Percentiles rank a stretch among this genome's conserved stretches.
These are phyloP conservation scores for Scheffersomyces titani DNA, from an alignment of 1,139 yeast species.

Conservation along the genomic window DNA sequence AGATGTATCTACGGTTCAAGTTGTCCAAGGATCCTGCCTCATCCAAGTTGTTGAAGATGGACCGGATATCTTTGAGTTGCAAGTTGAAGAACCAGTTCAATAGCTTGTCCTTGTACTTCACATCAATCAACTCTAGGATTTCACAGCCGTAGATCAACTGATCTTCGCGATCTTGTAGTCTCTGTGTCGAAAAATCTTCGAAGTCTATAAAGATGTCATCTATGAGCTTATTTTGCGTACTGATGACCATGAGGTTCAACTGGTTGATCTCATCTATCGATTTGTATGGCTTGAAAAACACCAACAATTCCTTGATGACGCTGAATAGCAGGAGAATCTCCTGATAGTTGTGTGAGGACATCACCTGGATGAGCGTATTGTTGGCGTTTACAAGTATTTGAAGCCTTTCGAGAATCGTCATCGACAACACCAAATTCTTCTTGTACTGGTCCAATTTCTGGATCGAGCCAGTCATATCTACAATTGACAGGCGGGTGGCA, in stretches of 20 bases:
- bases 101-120: constrained; percentile 60
- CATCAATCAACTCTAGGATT: constrained; percentile 68
- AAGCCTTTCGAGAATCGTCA: constrained; percentile 83
- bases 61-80: constrained; percentile 70
- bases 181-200: constrained; percentile 42
- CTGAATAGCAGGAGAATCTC: constrained; percentile 69
- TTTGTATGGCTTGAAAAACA: constrained; percentile 78
- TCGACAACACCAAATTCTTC: constrained; percentile 75
- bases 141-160: constrained; percentile 63
- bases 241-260: constrained; percentile 61
- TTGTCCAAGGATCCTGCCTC: constrained; percentile 96
- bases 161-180: constrained; percentile 23
- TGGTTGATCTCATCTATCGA: constrained; percentile 81
- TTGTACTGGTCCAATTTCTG: constrained; percentile 79
- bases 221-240: constrained; percentile 63
- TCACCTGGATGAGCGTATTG: constrained; percentile 56
- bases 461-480: constrained; percentile 73
- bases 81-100: constrained; percentile 73
- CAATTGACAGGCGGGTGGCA: constrained; percentile 62
- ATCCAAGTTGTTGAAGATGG: constrained; percentile 74
- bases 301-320: constrained; percentile 78
- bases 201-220: constrained; percentile 79
- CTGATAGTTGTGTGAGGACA: constrained; percentile 52
- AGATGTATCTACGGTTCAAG: constrained; percentile 75
- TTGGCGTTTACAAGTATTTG: constrained; percentile 86